These are phyloP conservation scores for Cyamopsis tetragonoloba DNA, from an alignment of 306 rosid species.

Conservation along the genomic window DNA sequence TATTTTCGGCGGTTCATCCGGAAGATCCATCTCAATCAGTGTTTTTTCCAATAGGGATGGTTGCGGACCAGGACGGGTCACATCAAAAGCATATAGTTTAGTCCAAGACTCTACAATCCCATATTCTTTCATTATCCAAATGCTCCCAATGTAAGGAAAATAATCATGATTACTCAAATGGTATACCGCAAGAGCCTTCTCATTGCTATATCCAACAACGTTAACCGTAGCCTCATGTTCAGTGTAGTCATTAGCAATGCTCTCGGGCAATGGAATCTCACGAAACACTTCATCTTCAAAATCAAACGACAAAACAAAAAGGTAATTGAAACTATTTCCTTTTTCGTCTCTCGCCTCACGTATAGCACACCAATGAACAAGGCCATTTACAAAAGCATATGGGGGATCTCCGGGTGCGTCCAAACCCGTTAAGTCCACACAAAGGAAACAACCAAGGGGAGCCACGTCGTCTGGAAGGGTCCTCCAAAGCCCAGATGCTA, in stretches of 20 bases:
- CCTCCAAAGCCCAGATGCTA: conserved; percentile 25
- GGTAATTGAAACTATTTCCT: neutral
- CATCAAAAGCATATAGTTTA: neutral
- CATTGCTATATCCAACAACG: conserved; percentile 1
- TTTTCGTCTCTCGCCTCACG: neutral
- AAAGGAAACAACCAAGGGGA: conserved; percentile 2
- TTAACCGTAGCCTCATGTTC: neutral
- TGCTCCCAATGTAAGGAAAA: neutral
- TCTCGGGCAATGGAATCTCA: conserved; percentile 22
- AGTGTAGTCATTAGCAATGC: neutral
- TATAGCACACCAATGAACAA: conserved; percentile 29
- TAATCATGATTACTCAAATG: neutral
- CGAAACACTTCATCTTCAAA: conserved; percentile 22
- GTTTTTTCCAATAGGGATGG: neutral
- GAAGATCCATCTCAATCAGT: neutral
- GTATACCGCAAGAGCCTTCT: conserved; percentile 13
- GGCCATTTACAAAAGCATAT: conserved; percentile 8
- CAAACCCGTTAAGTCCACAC: too few relatives aligned
- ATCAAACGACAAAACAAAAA: conserved; percentile 21
- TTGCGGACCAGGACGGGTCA: conserved; percentile 3
- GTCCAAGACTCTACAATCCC: conserved; percentile 31
- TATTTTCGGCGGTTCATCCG: neutral
- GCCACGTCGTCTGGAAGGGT: neutral
- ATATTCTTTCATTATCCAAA: conserved; percentile 40
- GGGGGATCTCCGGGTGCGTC: neutral